Conservation (phyloP, 2,329 filamentous ascomycete genomes). For the Plectosphaerella sp. region DNA sequence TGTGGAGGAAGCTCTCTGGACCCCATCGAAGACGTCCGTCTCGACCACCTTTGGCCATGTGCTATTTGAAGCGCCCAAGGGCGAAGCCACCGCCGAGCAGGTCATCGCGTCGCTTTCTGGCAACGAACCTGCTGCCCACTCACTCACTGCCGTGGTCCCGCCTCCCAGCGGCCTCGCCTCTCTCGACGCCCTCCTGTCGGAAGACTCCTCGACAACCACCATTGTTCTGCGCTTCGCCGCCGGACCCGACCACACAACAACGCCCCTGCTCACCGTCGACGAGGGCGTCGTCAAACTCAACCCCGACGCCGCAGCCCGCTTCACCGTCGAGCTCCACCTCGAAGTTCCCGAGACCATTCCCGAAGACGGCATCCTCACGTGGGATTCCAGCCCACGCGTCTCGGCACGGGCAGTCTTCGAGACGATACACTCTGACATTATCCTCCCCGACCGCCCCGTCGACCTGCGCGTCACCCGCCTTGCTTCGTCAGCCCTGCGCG, state of each 20-base stretch:
- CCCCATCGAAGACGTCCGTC: not conserved
- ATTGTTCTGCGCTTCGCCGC: slow-evolving; percentile 45
- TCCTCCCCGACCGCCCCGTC: slow-evolving; percentile 40
- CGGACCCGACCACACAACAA: slow-evolving; percentile 10
- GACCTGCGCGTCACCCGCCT: slow-evolving; percentile 43
- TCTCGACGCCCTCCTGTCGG: slow-evolving; percentile 17
- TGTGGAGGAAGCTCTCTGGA: not conserved
- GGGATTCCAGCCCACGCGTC: slow-evolving; percentile 16
- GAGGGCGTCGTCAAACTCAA: not conserved
- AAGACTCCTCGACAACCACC: slow-evolving; percentile 14
- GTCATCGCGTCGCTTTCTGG: too few species aligned
- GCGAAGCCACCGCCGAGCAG: too few species aligned
- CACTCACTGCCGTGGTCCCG: slow-evolving; percentile 41
- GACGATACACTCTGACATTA: slow-evolving; percentile 33
- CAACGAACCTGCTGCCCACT: slow-evolving; percentile 16
- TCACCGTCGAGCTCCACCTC: slow-evolving; percentile 12
- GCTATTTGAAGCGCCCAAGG: slow-evolving; percentile 27
- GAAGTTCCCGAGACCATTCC: slow-evolving; percentile 6
- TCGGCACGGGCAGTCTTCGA: slow-evolving; percentile 32
- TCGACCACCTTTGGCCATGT: slow-evolving; percentile 47
- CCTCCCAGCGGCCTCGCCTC: slow-evolving; percentile 39
- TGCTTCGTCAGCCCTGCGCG: slow-evolving; percentile 19
- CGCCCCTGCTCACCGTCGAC: not conserved
- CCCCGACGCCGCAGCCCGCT: not conserved
- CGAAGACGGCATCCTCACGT: slow-evolving; percentile 8